phyloP scores from a whole-genome alignment of 1,139 yeast genomes.

The Tardiomyces digboiensis region DNA sequence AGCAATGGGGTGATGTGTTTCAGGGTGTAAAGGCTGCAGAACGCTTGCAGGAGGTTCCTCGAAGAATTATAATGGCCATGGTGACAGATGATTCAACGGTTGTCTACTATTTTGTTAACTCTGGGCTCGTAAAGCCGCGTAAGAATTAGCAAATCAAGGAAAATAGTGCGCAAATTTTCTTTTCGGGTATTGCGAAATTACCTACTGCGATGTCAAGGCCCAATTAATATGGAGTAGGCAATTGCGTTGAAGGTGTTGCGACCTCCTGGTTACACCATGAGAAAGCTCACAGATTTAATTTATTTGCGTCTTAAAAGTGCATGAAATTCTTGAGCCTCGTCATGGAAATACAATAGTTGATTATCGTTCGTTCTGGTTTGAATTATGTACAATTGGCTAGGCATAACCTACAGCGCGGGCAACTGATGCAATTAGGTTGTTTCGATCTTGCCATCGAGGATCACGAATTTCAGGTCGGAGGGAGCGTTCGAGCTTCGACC shows the following conservation, averaged over 20 bases:
- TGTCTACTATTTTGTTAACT: constrained; percentile 54
- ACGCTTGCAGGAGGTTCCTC: constrained; percentile 21
- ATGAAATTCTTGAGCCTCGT: too few species aligned
- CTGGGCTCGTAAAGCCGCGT: constrained; percentile 52
- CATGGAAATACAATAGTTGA: too few species aligned
- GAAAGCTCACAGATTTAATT: too few species aligned
- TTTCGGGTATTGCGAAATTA: too few species aligned
- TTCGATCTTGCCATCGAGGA: neutral
- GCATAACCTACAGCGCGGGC: neutral
- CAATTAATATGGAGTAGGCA: too few species aligned
- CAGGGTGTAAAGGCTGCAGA: constrained; percentile 11
- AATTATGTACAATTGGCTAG: neutral
- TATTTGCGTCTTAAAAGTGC: too few species aligned
- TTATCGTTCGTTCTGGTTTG: too few species aligned
- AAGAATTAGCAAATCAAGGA: too few species aligned
- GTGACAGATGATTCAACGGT: constrained; percentile 57
- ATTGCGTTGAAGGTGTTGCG: too few species aligned
- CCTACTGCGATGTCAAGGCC: too few species aligned
- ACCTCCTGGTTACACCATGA: too few species aligned
- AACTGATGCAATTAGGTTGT: neutral
- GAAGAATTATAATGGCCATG: constrained; percentile 44
- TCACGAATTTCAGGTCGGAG: neutral
- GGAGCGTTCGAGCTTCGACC: neutral
- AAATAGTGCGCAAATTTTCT: constrained; percentile 2
- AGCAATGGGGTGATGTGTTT: constrained; percentile 24